Conservation (phyloP, 768 basidiomycete genomes). For the Neoboletus brunneissimus region DNA sequence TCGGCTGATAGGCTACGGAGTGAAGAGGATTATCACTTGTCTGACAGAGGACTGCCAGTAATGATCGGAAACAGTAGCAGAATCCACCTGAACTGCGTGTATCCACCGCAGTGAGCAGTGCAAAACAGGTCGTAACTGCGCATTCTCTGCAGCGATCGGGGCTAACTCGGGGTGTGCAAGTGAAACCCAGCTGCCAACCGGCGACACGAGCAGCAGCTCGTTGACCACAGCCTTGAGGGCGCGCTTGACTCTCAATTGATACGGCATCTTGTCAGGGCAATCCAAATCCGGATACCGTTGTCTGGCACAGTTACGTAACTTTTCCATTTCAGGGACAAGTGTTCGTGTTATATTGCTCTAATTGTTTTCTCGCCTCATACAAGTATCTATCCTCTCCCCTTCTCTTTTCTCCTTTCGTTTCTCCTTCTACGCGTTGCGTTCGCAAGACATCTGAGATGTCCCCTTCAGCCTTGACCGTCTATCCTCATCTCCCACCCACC, state of each 20-base stretch:
- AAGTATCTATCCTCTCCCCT: background rate
- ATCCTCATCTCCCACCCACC: constrained; percentile 34
- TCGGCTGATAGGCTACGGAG: background rate
- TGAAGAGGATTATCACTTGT: background rate
- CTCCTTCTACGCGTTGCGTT: background rate
- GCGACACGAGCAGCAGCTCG: background rate
- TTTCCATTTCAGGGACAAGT: constrained; percentile 16
- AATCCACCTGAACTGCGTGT: background rate
- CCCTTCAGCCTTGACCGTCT: constrained; percentile 14
- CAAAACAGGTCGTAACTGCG: background rate
- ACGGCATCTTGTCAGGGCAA: background rate
- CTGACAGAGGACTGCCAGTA: background rate
- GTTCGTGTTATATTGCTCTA: constrained; percentile 1
- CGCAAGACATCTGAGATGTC: constrained; percentile 23
- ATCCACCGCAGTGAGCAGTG: background rate
- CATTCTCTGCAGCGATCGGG: background rate
- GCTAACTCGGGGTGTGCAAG: background rate
- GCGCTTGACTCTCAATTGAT: no score
- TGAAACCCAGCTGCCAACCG: no score
- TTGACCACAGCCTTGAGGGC: background rate
- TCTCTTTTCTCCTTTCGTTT: background rate
- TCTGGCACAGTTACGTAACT: constrained; percentile 11
- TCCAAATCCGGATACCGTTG: background rate
- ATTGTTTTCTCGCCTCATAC: constrained; percentile 9
- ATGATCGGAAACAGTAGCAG: background rate